phyloP scores from a whole-genome alignment of 169 alveolate species.

The Eimeria acervulina region DNA sequence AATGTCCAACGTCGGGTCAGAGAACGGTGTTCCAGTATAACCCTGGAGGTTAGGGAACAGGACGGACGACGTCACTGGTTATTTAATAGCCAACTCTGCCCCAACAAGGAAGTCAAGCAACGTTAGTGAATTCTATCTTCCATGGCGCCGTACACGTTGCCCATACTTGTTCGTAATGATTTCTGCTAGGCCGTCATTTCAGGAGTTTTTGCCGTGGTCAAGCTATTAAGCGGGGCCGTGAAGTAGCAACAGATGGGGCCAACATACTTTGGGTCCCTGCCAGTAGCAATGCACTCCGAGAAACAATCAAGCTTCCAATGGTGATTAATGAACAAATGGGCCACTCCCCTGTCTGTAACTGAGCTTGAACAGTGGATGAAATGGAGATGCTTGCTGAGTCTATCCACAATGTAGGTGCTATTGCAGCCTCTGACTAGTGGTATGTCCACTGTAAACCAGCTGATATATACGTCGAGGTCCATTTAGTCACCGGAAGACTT shows the following conservation, averaged over 20 bases:
- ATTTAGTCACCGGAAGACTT: neutral
- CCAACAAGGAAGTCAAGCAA: neutral
- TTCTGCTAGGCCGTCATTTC: neutral
- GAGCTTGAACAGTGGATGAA: neutral
- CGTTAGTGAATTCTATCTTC: neutral
- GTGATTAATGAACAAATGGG: neutral
- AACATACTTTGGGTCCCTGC: neutral
- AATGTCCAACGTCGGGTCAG: neutral
- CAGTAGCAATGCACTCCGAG: neutral
- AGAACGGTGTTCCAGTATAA: neutral
- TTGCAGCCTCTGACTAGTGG: neutral
- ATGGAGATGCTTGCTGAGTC: neutral
- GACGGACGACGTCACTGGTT: neutral
- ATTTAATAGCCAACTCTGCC: neutral
- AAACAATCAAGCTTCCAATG: neutral
- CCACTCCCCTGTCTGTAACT: neutral
- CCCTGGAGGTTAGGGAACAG: neutral
- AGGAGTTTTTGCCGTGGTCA: neutral
- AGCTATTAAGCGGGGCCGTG: neutral
- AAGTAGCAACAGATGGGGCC: neutral
- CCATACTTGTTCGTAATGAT: neutral
- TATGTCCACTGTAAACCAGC: neutral
- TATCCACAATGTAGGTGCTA: neutral
- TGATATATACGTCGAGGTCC: neutral
- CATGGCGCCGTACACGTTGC: neutral